Evolutionary conservation across 805 yeast species (phyloP), one percentile per base, ranked within the genome.

Genomic region (Kodamaea jinghongensis): DNA sequence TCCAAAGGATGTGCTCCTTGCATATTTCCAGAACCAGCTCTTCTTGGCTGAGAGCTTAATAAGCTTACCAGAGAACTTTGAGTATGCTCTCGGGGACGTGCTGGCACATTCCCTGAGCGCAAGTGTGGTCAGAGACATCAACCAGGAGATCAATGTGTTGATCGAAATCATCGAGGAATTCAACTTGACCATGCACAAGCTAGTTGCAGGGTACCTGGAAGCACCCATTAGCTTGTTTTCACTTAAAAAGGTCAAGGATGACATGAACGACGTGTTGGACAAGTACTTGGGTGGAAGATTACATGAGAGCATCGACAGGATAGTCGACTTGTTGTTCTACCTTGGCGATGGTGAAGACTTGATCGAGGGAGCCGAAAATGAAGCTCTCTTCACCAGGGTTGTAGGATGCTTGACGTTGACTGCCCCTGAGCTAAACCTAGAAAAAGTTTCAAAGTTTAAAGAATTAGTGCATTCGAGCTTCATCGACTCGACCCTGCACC

Each of bases 21-120:
- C 42, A 22, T 45, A 35, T 36, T 47, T 47, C 36, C 41, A 43
- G 38, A 47, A 47, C 30, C 48, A 47, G 42, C 22, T 47, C 12
- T 47, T 47, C 17, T 42, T 38, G 26, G 51, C 51, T 15, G 41
- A 47, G 11, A 42, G 35, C 28, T 42, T 47, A 17, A 34, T 31
- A 31, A 38, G 35, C 32, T 39, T 47, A 15, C 34, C 27, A 4
- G 45, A 41, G 22, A 45, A 36, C 35, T 45, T 47, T 13, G 29
- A 34, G 9, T 36, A 32, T n/a, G 25, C 26, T 23, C n/a, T 39
- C 13, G 27, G 17, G 12, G 28, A 33, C 13, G 42, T 38, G 37
- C 38, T 10, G 38, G 42, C 38, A 34, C 42, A 33, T 38, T 17
- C 34, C 11, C 25, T 27, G 39, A 31, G 39, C 4, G 16, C 42